phyloP scores from a whole-genome alignment of 441 rosid genomes.

The Populus hybrid region DNA sequence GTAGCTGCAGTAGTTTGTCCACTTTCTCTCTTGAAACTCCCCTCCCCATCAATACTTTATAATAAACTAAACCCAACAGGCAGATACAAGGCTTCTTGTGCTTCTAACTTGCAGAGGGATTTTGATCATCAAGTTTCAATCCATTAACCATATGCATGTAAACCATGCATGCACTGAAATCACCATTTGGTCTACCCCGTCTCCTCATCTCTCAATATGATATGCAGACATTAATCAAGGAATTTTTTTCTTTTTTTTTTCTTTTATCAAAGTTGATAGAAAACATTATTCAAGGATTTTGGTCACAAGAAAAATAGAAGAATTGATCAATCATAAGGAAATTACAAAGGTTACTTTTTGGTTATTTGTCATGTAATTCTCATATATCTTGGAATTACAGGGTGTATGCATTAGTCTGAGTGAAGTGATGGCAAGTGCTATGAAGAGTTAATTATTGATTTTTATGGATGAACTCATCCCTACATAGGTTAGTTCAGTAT shows the following conservation, averaged over 20 bases:
- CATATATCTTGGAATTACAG: conserved; percentile 38
- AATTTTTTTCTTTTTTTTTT: too few species aligned
- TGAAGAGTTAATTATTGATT: conserved; percentile 84
- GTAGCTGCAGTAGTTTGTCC: background rate
- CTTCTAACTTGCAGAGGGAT: background rate
- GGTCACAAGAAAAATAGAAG: too few species aligned
- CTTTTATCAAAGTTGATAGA: too few species aligned
- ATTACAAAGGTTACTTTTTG: background rate
- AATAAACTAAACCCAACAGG: background rate
- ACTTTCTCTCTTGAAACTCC: background rate
- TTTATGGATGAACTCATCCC: conserved; percentile 98
- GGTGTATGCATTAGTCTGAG: conserved; percentile 99
- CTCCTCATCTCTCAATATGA: background rate
- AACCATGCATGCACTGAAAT: background rate
- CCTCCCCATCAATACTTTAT: background rate
- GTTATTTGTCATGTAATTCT: conserved; percentile 7
- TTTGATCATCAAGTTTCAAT: background rate
- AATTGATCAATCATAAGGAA: too few species aligned
- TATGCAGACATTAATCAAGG: background rate
- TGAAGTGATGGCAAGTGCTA: conserved; percentile 99
- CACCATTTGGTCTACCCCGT: background rate
- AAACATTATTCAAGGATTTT: too few species aligned
- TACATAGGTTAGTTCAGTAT: conserved; percentile 56
- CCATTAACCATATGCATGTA: too few species aligned
- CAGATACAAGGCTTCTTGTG: background rate